A percentile compares a stretch with the other conserved stretches of the same genome.
phyloP scores from a whole-genome alignment of 495 filamentous ascomycete genomes.

The Aspergillus sclerotiicarbonarius region DNA sequence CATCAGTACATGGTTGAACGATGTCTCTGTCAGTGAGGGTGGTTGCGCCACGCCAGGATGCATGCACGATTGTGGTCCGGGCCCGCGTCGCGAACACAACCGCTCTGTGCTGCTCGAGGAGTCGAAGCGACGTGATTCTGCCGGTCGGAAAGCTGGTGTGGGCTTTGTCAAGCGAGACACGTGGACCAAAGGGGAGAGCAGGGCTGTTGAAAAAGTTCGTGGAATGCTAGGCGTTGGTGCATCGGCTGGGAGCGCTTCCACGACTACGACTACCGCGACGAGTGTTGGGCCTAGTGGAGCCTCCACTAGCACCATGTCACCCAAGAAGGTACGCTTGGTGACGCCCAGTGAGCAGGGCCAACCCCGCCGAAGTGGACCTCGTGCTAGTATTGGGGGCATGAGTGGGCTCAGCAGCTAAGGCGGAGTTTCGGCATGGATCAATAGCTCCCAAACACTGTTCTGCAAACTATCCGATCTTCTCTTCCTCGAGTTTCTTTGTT shows the following conservation, averaged over 20 bases:
- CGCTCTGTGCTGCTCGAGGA: constrained; percentile 33
- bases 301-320: constrained; percentile 33
- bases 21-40: constrained; percentile 58
- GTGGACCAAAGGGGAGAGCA: constrained; percentile 44
- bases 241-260: constrained; percentile 25
- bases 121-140: constrained; percentile 38
- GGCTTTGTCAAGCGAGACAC: constrained; percentile 44
- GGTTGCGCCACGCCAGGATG: constrained; percentile 72
- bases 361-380: constrained; percentile 22
- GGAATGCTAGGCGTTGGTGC: constrained; percentile 41
- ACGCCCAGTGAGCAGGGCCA: constrained; percentile 43
- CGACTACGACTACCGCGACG: constrained; percentile 29
- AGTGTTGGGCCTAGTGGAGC: constrained; percentile 17
- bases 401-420: constrained; percentile 8
- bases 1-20: constrained; percentile 63
- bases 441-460: too few species aligned
- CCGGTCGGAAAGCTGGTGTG: constrained; percentile 32
- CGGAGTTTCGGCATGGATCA: background rate
- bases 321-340: constrained; percentile 46
- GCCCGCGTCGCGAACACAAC: constrained; percentile 52
- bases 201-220: constrained; percentile 47
- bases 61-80: constrained; percentile 68
- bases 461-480: too few species aligned
- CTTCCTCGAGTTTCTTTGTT: too few species aligned
- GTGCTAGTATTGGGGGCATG: constrained; percentile 22